Conservation (phyloP, 2,329 filamentous ascomycete genomes). For the Fusarium beomiforme region DNA sequence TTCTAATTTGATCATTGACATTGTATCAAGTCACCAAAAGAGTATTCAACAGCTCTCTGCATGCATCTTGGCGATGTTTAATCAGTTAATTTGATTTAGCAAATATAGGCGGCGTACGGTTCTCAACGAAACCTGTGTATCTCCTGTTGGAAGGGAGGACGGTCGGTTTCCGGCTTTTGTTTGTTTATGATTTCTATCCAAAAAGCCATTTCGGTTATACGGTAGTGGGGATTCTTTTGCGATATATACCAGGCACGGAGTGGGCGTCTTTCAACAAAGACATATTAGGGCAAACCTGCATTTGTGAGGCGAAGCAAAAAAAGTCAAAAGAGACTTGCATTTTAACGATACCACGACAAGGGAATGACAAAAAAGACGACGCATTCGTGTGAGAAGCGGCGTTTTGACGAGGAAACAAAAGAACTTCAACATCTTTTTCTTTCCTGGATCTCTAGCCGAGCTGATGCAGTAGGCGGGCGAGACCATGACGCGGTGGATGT, state of each 20-base stretch:
- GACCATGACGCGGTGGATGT: constrained; percentile 31
- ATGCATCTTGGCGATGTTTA: constrained; percentile 50
- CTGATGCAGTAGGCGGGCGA: constrained; percentile 49
- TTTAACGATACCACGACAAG: constrained; percentile 52
- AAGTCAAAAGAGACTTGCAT: constrained; percentile 51
- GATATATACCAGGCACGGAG: constrained; percentile 51
- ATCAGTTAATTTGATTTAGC: constrained; percentile 51
- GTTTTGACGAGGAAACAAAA: constrained; percentile 57
- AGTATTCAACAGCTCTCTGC: constrained; percentile 56
- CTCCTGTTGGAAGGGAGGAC: constrained; percentile 47
- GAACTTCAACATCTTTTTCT: constrained; percentile 60
- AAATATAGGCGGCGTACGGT: constrained; percentile 55
- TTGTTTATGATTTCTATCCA: constrained; percentile 43
- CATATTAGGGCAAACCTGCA: constrained; percentile 50
- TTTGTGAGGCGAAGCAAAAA: constrained; percentile 51
- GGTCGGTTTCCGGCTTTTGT: constrained; percentile 50
- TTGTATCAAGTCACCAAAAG: constrained; percentile 38
- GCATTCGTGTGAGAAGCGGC: constrained; percentile 48
- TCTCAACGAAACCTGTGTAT: constrained; percentile 58
- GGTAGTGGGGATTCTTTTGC: constrained; percentile 43
- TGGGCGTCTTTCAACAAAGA: constrained; percentile 62
- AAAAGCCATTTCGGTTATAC: constrained; percentile 39
- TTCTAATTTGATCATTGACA: constrained; percentile 68
- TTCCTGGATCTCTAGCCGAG: constrained; percentile 55
- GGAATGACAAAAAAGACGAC: constrained; percentile 45